Percentiles rank a stretch among this genome's conserved stretches.
Evolutionary conservation across 2,329 filamentous ascomycete species (phyloP).

Genomic region (Diaporthe ampelina): DNA sequence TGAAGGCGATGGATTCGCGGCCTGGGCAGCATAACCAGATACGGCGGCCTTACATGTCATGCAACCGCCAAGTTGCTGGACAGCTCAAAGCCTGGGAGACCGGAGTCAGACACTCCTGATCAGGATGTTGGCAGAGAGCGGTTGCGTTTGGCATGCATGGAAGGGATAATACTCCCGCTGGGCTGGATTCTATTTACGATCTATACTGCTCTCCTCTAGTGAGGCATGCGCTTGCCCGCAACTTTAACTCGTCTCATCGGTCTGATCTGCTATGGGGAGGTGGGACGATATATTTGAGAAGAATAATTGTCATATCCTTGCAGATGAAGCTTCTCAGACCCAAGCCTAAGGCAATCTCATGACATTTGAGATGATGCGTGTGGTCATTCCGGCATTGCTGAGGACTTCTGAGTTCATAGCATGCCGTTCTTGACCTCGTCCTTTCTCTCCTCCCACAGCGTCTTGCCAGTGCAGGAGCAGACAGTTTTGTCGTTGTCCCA

Average conservation of each 20-base stretch:
- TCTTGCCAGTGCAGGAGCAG: constrained; percentile 98
- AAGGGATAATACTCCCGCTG: not conserved
- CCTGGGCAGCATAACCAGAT: not conserved
- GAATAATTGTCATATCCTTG: not conserved
- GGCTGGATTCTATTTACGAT: not conserved
- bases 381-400: not conserved
- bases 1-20: not conserved
- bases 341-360: constrained; percentile 3
- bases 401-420: constrained; percentile 68
- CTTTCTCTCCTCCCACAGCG: constrained; percentile 95
- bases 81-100: not conserved
- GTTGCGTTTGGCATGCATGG: not conserved
- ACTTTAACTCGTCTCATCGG: not conserved
- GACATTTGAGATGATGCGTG: not conserved
- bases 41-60: not conserved
- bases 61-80: not conserved
- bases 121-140: no score
- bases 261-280: not conserved
- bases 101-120: not conserved
- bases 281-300: not conserved
- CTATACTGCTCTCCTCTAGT: not conserved
- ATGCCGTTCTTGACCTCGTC: constrained; percentile 93
- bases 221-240: not conserved
- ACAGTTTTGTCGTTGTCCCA: constrained; percentile 99
- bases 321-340: not conserved